A percentile compares a stretch with the other conserved stretches of the same genome.
phyloP scores from a whole-genome alignment of 2,329 filamentous ascomycete genomes.

The Elsinoe arachidis region DNA sequence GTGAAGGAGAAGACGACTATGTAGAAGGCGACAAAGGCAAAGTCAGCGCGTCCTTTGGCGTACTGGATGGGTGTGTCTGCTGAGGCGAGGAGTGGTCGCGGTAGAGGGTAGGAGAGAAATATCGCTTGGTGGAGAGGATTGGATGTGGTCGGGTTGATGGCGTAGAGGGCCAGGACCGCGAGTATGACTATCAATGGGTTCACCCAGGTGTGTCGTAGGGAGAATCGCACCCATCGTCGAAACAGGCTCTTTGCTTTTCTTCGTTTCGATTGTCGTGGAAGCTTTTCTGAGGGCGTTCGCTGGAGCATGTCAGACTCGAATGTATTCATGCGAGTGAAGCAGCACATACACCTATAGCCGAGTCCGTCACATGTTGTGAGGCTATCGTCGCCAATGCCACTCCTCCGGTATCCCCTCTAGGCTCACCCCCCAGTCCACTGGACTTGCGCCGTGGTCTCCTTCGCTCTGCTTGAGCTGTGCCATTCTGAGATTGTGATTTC shows the following conservation, averaged over 20 bases:
- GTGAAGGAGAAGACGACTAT: slow-evolving; percentile 84
- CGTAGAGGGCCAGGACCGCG: slow-evolving; percentile 59
- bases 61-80: slow-evolving; percentile 53
- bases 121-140: slow-evolving; percentile 76
- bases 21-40: slow-evolving; percentile 84
- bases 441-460: slow-evolving; percentile 34
- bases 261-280: slow-evolving; percentile 36
- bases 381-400: slow-evolving; percentile 42
- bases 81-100: slow-evolving; percentile 37
- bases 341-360: slow-evolving; percentile 12
- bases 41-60: slow-evolving; percentile 78
- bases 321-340: slow-evolving; percentile 7
- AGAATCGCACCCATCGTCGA: slow-evolving; percentile 38
- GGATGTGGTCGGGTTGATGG: slow-evolving; percentile 63
- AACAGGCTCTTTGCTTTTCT: slow-evolving; percentile 37
- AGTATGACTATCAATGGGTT: slow-evolving; percentile 60
- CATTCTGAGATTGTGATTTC: not conserved
- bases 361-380: slow-evolving; percentile 13
- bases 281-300: slow-evolving; percentile 16
- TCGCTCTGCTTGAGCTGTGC: not conserved
- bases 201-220: slow-evolving; percentile 51
- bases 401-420: slow-evolving; percentile 44
- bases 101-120: slow-evolving; percentile 74
- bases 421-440: slow-evolving; percentile 43
- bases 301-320: slow-evolving; percentile 14